Conservation (phyloP, 176 grass and related monocot genomes). For the Musa beccarii region DNA sequence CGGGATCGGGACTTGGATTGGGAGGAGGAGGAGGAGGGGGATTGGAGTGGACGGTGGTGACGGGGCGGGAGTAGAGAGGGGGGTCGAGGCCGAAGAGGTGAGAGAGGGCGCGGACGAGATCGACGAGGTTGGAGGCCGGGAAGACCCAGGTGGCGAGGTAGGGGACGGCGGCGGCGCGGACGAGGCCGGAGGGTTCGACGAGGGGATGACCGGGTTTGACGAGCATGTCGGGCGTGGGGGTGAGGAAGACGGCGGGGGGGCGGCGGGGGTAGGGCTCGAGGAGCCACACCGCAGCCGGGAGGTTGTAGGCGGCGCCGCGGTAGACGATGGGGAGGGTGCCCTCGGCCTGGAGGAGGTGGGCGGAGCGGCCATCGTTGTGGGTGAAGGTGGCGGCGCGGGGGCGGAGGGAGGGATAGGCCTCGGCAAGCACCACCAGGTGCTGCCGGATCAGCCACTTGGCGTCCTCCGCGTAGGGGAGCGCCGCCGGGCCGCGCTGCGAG, state of each 20-base stretch:
- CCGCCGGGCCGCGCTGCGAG: slow-evolving; percentile 62
- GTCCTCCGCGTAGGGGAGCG: slow-evolving; percentile 71
- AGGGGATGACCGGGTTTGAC: slow-evolving; percentile 73
- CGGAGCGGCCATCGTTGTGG: slow-evolving; percentile 71
- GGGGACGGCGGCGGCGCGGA: slow-evolving; percentile 42
- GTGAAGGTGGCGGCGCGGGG: slow-evolving; percentile 65
- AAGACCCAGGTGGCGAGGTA: slow-evolving; percentile 83
- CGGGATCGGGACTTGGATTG: slow-evolving; percentile 4
- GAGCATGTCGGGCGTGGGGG: slow-evolving; percentile 74
- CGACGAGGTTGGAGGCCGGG: slow-evolving; percentile 73
- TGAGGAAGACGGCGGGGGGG: slow-evolving; percentile 64
- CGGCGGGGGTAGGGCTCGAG: slow-evolving; percentile 70
- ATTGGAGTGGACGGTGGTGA: background rate
- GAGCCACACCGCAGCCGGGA: slow-evolving; percentile 76
- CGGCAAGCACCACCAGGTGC: slow-evolving; percentile 67
- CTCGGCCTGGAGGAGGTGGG: slow-evolving; percentile 64
- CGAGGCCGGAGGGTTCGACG: slow-evolving; percentile 62
- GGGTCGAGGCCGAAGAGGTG: slow-evolving; percentile 77
- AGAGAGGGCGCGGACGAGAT: slow-evolving; percentile 60
- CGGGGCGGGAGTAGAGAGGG: slow-evolving; percentile 51
- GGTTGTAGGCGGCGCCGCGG: slow-evolving; percentile 62
- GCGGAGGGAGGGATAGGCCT: slow-evolving; percentile 65
- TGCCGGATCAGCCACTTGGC: slow-evolving; percentile 89
- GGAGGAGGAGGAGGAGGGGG: slow-evolving; percentile 3
- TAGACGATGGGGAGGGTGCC: slow-evolving; percentile 71